Evolutionary conservation across 2,329 filamentous ascomycete species (phyloP).

Genomic region (Venturia pyrina): DNA sequence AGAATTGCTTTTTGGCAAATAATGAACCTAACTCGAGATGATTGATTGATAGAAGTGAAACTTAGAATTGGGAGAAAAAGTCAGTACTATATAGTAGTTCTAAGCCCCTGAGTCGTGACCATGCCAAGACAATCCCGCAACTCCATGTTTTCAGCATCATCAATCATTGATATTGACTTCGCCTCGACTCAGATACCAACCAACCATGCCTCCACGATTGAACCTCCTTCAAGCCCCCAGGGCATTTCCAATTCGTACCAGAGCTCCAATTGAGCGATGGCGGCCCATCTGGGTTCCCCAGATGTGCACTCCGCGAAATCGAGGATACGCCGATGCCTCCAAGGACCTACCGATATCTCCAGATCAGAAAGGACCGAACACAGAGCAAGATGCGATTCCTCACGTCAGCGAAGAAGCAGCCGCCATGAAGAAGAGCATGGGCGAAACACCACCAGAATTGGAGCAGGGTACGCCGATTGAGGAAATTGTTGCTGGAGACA

Average conservation of each 20-base stretch:
- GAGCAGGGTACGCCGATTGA: slow-evolving; percentile 56
- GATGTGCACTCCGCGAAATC: slow-evolving; percentile 6
- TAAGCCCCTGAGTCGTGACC: too few species aligned
- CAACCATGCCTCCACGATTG: slow-evolving; percentile 45
- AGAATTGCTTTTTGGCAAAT: too few species aligned
- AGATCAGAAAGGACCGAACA: slow-evolving; percentile 34
- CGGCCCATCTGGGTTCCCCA: slow-evolving; percentile 15
- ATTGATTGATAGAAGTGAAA: too few species aligned
- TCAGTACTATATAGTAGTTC: too few species aligned
- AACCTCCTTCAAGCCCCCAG: slow-evolving; percentile 23
- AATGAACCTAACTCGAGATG: too few species aligned
- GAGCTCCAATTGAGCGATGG: not conserved
- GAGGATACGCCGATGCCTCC: not conserved
- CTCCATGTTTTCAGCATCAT: too few species aligned
- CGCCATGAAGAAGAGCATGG: slow-evolving; percentile 47
- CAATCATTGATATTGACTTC: too few species aligned
- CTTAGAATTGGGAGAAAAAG: too few species aligned
- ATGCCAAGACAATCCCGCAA: too few species aligned
- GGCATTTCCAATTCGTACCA: slow-evolving; percentile 16
- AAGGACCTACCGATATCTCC: slow-evolving; percentile 10
- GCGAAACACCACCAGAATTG: slow-evolving; percentile 49
- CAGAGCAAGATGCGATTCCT: slow-evolving; percentile 39
- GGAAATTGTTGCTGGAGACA: slow-evolving; percentile 45
- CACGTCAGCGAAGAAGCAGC: slow-evolving; percentile 58
- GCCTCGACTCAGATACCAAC: not conserved